A percentile compares a stretch with the other conserved stretches of the same genome.
Conservation (phyloP, 2,329 filamentous ascomycete species). For the Leptodontidium sp. region DNA sequence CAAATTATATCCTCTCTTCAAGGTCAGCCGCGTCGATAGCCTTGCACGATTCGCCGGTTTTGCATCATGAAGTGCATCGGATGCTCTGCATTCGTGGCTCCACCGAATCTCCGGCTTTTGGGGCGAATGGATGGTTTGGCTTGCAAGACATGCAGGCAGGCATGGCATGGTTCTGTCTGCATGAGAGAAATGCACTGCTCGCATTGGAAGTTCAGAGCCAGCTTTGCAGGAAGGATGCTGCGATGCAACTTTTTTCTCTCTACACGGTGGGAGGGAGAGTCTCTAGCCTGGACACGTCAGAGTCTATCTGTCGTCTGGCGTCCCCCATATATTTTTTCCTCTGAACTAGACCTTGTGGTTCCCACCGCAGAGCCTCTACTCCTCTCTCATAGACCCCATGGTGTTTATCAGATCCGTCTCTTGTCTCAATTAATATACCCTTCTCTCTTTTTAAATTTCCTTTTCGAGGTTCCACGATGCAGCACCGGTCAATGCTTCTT, state of each 20-base stretch:
- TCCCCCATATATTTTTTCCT: constrained; percentile 21
- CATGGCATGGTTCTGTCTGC: constrained; percentile 39
- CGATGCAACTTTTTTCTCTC: constrained; percentile 20
- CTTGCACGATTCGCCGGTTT: constrained; percentile 42
- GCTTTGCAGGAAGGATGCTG: constrained; percentile 32
- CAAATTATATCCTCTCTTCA: constrained; percentile 21
- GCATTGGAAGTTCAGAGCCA: constrained; percentile 40
- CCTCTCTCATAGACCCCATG: constrained; percentile 19
- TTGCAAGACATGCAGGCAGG: constrained; percentile 12
- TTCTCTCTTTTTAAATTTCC: not conserved
- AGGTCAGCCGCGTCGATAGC: constrained; percentile 39
- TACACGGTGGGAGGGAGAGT: constrained; percentile 23
- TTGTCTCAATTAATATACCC: constrained; percentile 10
- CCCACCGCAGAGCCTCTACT: constrained; percentile 39
- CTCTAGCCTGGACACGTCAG: constrained; percentile 45
- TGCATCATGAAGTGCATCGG: constrained; percentile 32
- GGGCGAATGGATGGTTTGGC: constrained; percentile 35
- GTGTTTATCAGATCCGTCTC: constrained; percentile 27
- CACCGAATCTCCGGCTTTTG: constrained; percentile 32
- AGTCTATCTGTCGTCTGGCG: constrained; percentile 23
- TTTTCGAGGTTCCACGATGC: constrained; percentile 30
- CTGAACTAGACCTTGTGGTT: constrained; percentile 25
- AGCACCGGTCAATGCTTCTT: constrained; percentile 32
- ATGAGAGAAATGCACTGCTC: constrained; percentile 32
- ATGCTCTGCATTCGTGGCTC: constrained; percentile 45